Conservation (phyloP, 2,329 filamentous ascomycete genomes). For the Arthrobotrys iridis region DNA sequence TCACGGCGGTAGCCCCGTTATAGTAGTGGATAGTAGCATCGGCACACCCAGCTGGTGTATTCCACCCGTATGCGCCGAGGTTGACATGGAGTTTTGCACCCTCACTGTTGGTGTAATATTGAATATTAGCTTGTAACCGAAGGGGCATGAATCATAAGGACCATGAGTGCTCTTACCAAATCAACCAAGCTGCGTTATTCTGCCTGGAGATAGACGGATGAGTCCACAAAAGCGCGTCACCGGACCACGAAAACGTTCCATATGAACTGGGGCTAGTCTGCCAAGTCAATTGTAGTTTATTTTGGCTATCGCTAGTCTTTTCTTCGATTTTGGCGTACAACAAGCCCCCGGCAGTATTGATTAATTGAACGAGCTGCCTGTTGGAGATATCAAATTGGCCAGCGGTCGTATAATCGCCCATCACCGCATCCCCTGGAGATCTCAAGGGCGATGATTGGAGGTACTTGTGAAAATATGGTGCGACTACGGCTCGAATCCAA, state of each 20-base stretch:
- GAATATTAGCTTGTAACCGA: not conserved
- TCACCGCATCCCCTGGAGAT: slow-evolving; percentile 65
- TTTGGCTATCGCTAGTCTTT: slow-evolving; percentile 64
- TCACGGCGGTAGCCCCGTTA: slow-evolving; percentile 61
- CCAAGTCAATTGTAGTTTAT: slow-evolving; percentile 67
- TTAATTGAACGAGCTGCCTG: slow-evolving; percentile 69
- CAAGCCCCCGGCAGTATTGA: slow-evolving; percentile 59
- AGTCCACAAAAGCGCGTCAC: slow-evolving; percentile 70
- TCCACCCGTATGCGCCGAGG: slow-evolving; percentile 69
- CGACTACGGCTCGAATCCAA: slow-evolving; percentile 69
- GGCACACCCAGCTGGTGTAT: slow-evolving; percentile 69
- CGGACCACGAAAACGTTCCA: slow-evolving; percentile 69
- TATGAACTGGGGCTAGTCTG: slow-evolving; percentile 66
- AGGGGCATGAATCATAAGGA: no score
- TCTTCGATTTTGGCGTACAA: slow-evolving; percentile 66
- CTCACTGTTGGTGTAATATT: slow-evolving; percentile 10
- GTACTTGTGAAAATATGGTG: slow-evolving; percentile 70
- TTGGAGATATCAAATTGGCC: slow-evolving; percentile 69
- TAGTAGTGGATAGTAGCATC: slow-evolving; percentile 69
- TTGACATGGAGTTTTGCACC: slow-evolving; percentile 66
- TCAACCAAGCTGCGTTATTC: slow-evolving; percentile 70
- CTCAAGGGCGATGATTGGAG: slow-evolving; percentile 64
- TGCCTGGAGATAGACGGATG: slow-evolving; percentile 65
- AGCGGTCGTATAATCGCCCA: slow-evolving; percentile 67
- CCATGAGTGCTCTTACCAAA: slow-evolving; percentile 60